Conservation (phyloP, 1,139 yeast genomes). For the Saccharomyces hybrid region DNA sequence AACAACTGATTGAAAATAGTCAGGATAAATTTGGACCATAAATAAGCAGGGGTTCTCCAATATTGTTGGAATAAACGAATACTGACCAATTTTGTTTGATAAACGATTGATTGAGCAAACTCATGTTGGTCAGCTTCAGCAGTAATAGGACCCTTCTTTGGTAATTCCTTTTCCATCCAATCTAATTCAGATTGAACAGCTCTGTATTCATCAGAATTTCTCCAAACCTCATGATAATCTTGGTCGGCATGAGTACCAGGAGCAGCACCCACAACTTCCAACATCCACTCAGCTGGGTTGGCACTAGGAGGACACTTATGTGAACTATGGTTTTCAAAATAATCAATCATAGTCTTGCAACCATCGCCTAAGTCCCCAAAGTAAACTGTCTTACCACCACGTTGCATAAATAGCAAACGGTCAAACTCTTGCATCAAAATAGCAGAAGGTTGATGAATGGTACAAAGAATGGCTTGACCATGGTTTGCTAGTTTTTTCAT, state of each 20-base stretch:
- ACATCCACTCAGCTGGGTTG: constrained; percentile 78
- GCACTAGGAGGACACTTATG: constrained; percentile 55
- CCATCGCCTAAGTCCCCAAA: constrained; percentile 69
- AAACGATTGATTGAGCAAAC: constrained; percentile 41
- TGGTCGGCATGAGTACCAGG: constrained; percentile 61
- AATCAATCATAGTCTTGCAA: constrained; percentile 50
- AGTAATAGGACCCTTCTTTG: constrained; percentile 31
- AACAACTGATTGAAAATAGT: constrained; percentile 46
- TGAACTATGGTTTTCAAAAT: constrained; percentile 65
- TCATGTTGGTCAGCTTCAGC: constrained; percentile 25
- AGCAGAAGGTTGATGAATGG: constrained; percentile 66
- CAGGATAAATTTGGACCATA: constrained; percentile 48
- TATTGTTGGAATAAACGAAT: constrained; percentile 47
- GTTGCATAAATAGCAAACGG: constrained; percentile 58
- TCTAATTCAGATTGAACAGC: constrained; percentile 38
- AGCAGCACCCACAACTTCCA: constrained; percentile 70
- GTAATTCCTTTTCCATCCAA: constrained; percentile 40
- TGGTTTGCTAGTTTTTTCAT: constrained; percentile 40
- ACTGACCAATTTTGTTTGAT: constrained; percentile 49
- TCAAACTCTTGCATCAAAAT: constrained; percentile 68
- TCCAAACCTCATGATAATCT: constrained; percentile 62
- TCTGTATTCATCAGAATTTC: constrained; percentile 45
- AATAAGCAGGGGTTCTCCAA: constrained; percentile 54
- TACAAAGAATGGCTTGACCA: constrained; percentile 50
- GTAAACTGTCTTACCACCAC: constrained; percentile 71